phyloP scores from a whole-genome alignment of 768 basidiomycete genomes.

The Dictyophora rubrovolvata region DNA sequence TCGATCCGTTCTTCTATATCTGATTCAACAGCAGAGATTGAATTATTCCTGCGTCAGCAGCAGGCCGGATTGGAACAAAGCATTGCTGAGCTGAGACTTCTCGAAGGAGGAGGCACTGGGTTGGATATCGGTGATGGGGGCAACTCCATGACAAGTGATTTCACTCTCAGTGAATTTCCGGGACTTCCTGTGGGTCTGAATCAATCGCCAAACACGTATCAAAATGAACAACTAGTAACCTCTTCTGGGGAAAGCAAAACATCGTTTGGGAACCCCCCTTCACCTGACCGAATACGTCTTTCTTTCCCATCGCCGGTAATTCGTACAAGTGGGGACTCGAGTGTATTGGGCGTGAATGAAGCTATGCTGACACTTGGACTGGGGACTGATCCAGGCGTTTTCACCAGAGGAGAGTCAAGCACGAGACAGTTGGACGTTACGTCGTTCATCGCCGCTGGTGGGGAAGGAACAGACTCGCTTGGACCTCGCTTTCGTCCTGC shows the following conservation, averaged over 20 bases:
- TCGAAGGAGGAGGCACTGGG: constrained; percentile 15
- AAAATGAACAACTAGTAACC: constrained; percentile 8
- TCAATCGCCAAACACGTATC: not conserved
- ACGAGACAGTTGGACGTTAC: constrained; percentile 58
- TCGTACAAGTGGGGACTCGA: not conserved
- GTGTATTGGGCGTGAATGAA: constrained; percentile 6
- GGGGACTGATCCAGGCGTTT: constrained; percentile 17
- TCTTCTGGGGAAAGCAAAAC: no score
- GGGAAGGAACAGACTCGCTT: not conserved
- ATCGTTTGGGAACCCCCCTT: no score
- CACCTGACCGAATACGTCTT: not conserved
- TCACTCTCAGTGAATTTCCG: constrained; percentile 65
- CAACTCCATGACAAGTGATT: constrained; percentile 30
- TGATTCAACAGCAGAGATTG: not conserved
- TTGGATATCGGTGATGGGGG: constrained; percentile 8
- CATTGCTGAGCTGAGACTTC: constrained; percentile 46
- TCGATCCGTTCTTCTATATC: not conserved
- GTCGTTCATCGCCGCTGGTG: constrained; percentile 46
- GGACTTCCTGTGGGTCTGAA: constrained; percentile 35
- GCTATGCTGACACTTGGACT: constrained; percentile 9
- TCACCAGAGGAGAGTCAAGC: constrained; percentile 20
- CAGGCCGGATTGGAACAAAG: constrained; percentile 56
- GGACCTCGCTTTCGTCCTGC: not conserved
- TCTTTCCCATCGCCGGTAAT: constrained; percentile 11
- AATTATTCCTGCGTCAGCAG: not conserved